These are phyloP conservation scores for Cutaneotrichosporon sp. DNA, from an alignment of 1,284 basidiomycete species.

Conservation along the genomic window DNA sequence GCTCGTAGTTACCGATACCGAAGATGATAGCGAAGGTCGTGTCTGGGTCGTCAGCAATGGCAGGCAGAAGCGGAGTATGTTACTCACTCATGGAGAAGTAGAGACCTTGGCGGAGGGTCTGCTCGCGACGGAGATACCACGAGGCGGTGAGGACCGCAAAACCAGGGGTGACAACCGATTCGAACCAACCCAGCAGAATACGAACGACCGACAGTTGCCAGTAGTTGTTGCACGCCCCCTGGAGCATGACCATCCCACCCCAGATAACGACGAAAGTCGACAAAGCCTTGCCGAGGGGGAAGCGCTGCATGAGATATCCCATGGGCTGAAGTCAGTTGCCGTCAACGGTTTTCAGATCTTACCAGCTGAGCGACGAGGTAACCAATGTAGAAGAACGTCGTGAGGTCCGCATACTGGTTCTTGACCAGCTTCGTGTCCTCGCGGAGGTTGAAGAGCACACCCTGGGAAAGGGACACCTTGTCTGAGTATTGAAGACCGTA, in stretches of 20 bases:
- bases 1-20: slow-evolving; percentile 22
- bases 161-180: slow-evolving; percentile 23
- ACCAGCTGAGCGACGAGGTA: slow-evolving; percentile 4
- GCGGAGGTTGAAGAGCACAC: slow-evolving; percentile 21
- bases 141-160: slow-evolving; percentile 26
- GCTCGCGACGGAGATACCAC: slow-evolving; percentile 31
- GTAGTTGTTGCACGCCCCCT: slow-evolving; percentile 27
- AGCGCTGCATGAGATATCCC: slow-evolving; percentile 21
- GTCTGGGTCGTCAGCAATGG: too few relatives aligned
- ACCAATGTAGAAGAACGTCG: slow-evolving; percentile 15
- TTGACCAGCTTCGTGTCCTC: slow-evolving; percentile 17
- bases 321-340: slow-evolving; percentile 9
- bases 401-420: slow-evolving; percentile 20
- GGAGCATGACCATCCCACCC: slow-evolving; percentile 21
- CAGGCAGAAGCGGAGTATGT: too few relatives aligned
- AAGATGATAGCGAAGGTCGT: slow-evolving; percentile 10
- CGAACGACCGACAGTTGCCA: slow-evolving; percentile 22
- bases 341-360: too few relatives aligned
- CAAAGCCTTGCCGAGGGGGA: slow-evolving; percentile 25
- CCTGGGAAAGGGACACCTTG: slow-evolving; percentile 19
- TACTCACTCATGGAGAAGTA: slow-evolving; percentile 29
- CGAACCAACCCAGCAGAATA: slow-evolving; percentile 27
- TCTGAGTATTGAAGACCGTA: slow-evolving; percentile 15
- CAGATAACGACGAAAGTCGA: slow-evolving; percentile 18
- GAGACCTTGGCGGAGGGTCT: slow-evolving; percentile 21